Evolutionary conservation across 768 basidiomycete species (phyloP), one percentile per base, ranked within the genome.

Genomic region (Inosperma sp.): DNA sequence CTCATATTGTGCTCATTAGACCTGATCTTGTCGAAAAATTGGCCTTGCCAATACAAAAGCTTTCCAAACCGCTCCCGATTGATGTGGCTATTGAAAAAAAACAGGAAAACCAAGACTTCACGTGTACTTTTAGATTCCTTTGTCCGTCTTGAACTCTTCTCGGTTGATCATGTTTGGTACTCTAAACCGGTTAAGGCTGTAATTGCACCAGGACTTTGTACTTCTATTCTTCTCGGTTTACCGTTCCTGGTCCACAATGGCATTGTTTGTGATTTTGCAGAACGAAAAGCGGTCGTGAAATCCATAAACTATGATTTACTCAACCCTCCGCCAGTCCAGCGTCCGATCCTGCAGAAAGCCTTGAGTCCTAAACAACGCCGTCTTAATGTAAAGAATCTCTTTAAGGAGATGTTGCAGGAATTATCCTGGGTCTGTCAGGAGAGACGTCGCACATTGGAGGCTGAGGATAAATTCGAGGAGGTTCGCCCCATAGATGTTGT

Each of bases 231-330:
- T 1, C 56, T 74, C 0, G 69, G 70, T 2, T 44, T 65, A 0
- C 71, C 70, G 0, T 73, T 67, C 21, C 56, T 73, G 1, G 17
- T 29, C 2, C 49, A 56, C 4, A 76, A 76, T 53, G 34, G 59
- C 0, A 66, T 75, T 54, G 50, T 68, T 0, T 50, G 64, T 21
- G 66, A 74, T 41, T 61, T 66, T 17, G 31, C 31, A 7, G n/a
- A n/a, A n/a, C n/a, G n/a, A n/a, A n/a, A n/a, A n/a, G 17, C 3
- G 16, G 26, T 19, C 33, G 47, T 14, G 47, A 22, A 0, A 52
- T 52, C 43, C 36, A 49, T 31, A 40, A 49, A 19, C 22, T 33
- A 45, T 48, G 5, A 49, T 40, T 37, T 52, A 54, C 27, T 31
- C 50, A 1, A 16, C 52, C 3, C 53, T 46, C 19, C 44, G 47